Conservation (phyloP, 306 rosid species). For the Ormosia emarginata region DNA sequence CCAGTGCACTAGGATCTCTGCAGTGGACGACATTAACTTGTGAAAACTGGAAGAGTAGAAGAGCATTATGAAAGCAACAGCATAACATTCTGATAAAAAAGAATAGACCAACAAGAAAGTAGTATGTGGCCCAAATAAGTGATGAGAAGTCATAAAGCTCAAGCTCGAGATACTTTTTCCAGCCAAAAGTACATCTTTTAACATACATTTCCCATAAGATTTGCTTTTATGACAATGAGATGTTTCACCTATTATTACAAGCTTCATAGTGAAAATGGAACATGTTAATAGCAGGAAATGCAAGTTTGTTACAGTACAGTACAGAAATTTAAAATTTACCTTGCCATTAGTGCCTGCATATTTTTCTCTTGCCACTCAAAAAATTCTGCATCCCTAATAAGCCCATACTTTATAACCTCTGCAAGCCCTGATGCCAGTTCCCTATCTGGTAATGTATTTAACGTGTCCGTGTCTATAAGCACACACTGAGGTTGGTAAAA, state of each 20-base stretch:
- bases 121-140: not conserved
- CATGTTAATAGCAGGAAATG: not conserved
- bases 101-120: not conserved
- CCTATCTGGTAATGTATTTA: constrained; percentile 77
- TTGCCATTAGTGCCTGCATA: constrained; percentile 64
- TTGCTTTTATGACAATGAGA: not conserved
- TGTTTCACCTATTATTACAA: constrained; percentile 8
- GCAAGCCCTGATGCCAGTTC: constrained; percentile 94
- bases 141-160: not conserved
- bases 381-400: constrained; percentile 83
- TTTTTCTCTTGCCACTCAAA: constrained; percentile 98
- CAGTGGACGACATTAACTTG: constrained; percentile 23
- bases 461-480: constrained; percentile 82
- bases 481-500: constrained; percentile 96
- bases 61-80: not conserved
- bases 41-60: not conserved
- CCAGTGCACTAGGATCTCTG: constrained; percentile 81
- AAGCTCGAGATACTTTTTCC: not conserved
- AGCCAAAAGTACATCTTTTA: not conserved
- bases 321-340: constrained; percentile 39
- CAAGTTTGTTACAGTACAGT: not conserved
- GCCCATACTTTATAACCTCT: constrained; percentile 91
- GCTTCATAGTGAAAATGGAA: constrained; percentile 6
- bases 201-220: not conserved
- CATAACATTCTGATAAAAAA: constrained; percentile 3